These are phyloP conservation scores for Euclidium syriacum DNA, from an alignment of 345 rosid species.

Conservation along the genomic window DNA sequence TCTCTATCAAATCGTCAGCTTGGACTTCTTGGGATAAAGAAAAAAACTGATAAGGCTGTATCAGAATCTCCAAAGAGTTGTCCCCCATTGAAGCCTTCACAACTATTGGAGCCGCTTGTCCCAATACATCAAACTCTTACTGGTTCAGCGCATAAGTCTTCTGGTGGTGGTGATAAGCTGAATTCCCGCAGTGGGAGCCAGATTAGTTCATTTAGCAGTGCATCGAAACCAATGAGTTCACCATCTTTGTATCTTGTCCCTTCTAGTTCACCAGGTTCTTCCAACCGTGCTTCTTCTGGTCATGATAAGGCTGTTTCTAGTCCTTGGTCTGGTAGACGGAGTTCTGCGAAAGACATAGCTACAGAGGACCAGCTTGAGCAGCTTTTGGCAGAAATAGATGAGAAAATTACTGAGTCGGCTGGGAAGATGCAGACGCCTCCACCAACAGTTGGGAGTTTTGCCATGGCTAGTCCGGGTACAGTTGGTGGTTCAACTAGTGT, in stretches of 20 bases:
- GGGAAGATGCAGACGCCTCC: constrained; percentile 77
- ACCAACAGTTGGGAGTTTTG: constrained; percentile 58
- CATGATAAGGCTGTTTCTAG: constrained; percentile 53
- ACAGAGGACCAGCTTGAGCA: constrained; percentile 89
- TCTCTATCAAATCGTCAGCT: constrained; percentile 60
- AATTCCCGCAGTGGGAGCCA: constrained; percentile 43
- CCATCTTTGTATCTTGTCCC: constrained; percentile 74
- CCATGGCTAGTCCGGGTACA: constrained; percentile 59
- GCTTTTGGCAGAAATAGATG: constrained; percentile 78
- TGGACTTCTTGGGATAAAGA: constrained; percentile 69
- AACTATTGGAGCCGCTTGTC: constrained; percentile 62
- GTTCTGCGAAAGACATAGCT: constrained; percentile 55
- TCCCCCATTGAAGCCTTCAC: constrained; percentile 51
- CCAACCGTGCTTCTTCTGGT: constrained; percentile 59
- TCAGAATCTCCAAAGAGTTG: constrained; percentile 54
- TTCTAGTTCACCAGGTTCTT: constrained; percentile 47
- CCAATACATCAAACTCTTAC: constrained; percentile 69
- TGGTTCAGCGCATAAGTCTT: constrained; percentile 51
- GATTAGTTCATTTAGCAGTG: constrained; percentile 43
- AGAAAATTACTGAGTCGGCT: constrained; percentile 66
- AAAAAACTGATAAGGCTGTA: constrained; percentile 41
- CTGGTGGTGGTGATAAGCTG: constrained; percentile 44
- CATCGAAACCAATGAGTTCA: constrained; percentile 57
- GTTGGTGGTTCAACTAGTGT: constrained; percentile 65
- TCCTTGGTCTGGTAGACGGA: constrained; percentile 76